A percentile compares a stretch with the other conserved stretches of the same genome.
Evolutionary conservation across 768 basidiomycete genomes (phyloP).

Genomic region (Suillus clintonianus): DNA sequence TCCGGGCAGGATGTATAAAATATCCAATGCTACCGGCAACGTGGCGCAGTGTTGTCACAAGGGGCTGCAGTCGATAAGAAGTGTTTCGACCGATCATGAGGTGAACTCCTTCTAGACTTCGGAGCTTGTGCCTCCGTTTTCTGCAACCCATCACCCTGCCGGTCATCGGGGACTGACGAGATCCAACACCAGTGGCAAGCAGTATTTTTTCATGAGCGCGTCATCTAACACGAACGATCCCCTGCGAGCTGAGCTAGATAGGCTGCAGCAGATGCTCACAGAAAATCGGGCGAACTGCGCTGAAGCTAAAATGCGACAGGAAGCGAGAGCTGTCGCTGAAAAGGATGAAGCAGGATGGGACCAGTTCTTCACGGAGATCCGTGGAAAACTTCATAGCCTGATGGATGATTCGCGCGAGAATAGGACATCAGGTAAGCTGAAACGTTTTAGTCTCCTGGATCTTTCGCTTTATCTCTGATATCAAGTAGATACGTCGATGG

Average conservation of each 20-base stretch:
- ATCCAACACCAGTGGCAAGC: neutral
- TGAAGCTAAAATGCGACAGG: neutral
- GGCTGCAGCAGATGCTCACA: constrained; percentile 2
- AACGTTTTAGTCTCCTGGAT: neutral
- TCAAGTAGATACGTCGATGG: neutral
- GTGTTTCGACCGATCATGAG: neutral
- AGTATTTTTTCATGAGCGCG: neutral
- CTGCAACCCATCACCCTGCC: neutral
- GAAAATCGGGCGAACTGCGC: constrained; percentile 4
- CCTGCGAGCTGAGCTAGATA: neutral
- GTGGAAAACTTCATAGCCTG: neutral
- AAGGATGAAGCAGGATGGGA: neutral
- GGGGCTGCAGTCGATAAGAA: neutral
- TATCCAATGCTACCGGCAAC: neutral
- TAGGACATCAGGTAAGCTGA: neutral
- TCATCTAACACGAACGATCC: neutral
- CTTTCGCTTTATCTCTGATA: neutral
- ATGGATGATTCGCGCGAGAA: neutral
- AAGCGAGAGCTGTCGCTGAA: neutral
- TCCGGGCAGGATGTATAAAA: neutral
- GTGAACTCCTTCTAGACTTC: neutral
- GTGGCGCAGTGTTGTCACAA: neutral
- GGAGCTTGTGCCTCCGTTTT: neutral
- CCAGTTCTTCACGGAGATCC: neutral
- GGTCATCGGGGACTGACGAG: neutral